These are phyloP conservation scores for Clathrus columnatus DNA, from an alignment of 768 basidiomycete genomes.

Conservation along the genomic window DNA sequence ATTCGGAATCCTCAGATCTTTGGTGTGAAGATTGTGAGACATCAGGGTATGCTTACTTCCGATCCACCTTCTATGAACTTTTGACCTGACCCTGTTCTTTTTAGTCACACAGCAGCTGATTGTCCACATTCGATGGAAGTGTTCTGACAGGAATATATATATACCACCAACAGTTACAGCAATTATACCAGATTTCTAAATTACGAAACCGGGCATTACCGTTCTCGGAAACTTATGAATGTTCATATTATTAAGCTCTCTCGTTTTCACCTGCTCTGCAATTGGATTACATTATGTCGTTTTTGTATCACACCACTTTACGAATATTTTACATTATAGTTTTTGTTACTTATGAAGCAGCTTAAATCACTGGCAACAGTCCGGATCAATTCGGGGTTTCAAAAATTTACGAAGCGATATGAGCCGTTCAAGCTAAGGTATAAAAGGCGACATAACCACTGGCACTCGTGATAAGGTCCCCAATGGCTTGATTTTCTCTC, in stretches of 20 bases:
- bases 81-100: background rate
- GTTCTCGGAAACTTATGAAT: too few species aligned
- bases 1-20: conserved; percentile 25
- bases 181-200: too few species aligned
- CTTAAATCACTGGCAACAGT: too few species aligned
- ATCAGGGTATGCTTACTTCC: conserved; percentile 32
- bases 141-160: conserved; percentile 44
- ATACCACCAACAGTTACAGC: too few species aligned
- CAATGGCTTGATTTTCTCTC: background rate
- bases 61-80: background rate
- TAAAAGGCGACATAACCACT: too few species aligned
- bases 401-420: too few species aligned
- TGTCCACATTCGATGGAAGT: conserved; percentile 85
- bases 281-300: background rate
- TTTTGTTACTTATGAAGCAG: too few species aligned
- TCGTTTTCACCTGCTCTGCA: background rate
- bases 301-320: background rate
- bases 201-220: too few species aligned
- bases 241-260: background rate
- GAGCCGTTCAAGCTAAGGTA: too few species aligned
- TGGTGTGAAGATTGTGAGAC: conserved; percentile 84
- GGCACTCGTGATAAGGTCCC: too few species aligned
- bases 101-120: conserved; percentile 52
- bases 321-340: background rate
- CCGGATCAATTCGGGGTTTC: too few species aligned